Conservation (phyloP, 305 asterid genomes). For the Nicotiana rustica region DNA sequence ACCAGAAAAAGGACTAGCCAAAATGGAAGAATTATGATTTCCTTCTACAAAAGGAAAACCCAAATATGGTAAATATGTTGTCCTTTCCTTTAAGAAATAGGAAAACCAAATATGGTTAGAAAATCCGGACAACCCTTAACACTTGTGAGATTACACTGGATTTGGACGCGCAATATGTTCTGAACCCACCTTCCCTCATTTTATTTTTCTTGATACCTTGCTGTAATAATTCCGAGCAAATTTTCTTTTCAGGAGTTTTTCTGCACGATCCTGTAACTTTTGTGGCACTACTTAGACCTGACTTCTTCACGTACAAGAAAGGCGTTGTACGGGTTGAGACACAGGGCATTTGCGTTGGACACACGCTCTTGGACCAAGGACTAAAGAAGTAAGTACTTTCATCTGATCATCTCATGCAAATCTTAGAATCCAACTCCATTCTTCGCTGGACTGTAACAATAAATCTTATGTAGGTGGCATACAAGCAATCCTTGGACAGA, state of each 20-base stretch:
- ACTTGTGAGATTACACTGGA: too few relatives aligned
- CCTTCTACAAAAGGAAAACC: too few relatives aligned
- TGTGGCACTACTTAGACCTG: slow-evolving; percentile 87
- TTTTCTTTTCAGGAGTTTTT: slow-evolving; percentile 65
- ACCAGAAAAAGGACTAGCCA: too few relatives aligned
- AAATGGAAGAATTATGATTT: too few relatives aligned
- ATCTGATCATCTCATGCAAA: neutral
- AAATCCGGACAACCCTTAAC: too few relatives aligned
- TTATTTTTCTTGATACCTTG: neutral
- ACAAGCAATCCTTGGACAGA: slow-evolving; percentile 84
- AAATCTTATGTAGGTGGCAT: slow-evolving; percentile 70
- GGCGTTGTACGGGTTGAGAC: slow-evolving; percentile 98
- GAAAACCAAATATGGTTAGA: too few relatives aligned
- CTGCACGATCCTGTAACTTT: slow-evolving; percentile 96
- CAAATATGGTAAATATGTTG: too few relatives aligned
- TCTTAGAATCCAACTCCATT: neutral
- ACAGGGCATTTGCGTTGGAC: slow-evolving; percentile 88
- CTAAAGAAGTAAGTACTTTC: slow-evolving; percentile 59
- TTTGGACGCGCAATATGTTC: neutral
- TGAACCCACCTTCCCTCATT: neutral
- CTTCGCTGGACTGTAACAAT: neutral
- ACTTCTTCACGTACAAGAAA: slow-evolving; percentile 85
- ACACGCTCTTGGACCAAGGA: slow-evolving; percentile 90
- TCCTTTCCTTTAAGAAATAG: too few relatives aligned
- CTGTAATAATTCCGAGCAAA: neutral